A percentile compares a stretch with the other conserved stretches of the same genome.
These are phyloP conservation scores for Pulveroboletus sp. DNA, from an alignment of 768 basidiomycete species.

Conservation along the genomic window DNA sequence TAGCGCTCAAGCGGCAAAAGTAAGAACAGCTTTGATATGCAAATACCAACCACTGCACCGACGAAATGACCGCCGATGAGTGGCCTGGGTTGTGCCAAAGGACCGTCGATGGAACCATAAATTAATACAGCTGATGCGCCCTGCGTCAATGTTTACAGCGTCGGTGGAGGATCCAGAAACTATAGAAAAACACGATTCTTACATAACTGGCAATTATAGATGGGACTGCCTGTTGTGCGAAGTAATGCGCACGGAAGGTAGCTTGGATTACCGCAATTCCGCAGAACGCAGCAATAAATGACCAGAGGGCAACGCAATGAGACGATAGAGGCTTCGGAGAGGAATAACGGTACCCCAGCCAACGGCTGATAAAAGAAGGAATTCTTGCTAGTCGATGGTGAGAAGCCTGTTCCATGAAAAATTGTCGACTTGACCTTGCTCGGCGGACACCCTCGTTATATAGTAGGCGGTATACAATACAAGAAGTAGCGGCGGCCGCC, in stretches of 20 bases:
- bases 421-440: not conserved
- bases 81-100: slow-evolving; percentile 51
- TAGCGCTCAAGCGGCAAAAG: slow-evolving; percentile 44
- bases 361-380: slow-evolving; percentile 4
- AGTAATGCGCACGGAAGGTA: slow-evolving; percentile 48
- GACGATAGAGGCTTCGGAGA: slow-evolving; percentile 5
- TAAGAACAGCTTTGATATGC: slow-evolving; percentile 50
- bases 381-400: not conserved
- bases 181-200: slow-evolving; percentile 3
- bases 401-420: slow-evolving; percentile 1
- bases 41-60: slow-evolving; percentile 45
- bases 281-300: slow-evolving; percentile 51
- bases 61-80: slow-evolving; percentile 43
- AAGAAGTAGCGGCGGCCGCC: too few species aligned
- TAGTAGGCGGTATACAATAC: too few species aligned
- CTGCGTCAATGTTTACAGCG: slow-evolving; percentile 27
- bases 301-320: slow-evolving; percentile 33
- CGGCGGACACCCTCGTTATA: too few species aligned
- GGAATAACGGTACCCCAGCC: slow-evolving; percentile 13
- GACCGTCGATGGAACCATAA: slow-evolving; percentile 51
- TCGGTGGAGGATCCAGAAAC: not conserved
- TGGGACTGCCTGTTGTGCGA: slow-evolving; percentile 42
- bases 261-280: slow-evolving; percentile 50
- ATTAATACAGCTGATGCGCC: slow-evolving; percentile 55
- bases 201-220: slow-evolving; percentile 21